Conservation (phyloP, 139 green algal genomes). For the Deuterostichococcus epilithicus region DNA sequence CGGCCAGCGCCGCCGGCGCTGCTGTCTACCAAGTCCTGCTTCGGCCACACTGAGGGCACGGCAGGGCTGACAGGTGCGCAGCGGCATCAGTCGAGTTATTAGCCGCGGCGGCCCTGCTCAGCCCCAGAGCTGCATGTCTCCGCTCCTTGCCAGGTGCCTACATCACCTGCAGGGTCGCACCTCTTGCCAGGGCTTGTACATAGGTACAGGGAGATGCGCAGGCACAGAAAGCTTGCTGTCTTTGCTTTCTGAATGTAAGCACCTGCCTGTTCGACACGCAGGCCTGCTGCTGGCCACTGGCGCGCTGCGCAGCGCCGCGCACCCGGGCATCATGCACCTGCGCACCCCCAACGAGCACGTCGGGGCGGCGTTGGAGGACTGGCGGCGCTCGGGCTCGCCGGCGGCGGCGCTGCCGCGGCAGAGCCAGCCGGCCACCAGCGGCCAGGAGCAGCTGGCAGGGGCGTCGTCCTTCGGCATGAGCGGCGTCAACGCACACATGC, state of each 20-base stretch:
- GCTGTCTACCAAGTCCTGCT: constrained; percentile 40
- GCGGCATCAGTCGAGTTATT: too few relatives aligned
- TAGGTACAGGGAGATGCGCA: not conserved
- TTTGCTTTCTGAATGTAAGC: too few relatives aligned
- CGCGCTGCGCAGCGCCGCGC: not conserved
- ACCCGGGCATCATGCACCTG: constrained; percentile 54
- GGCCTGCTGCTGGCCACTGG: constrained; percentile 52
- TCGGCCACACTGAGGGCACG: constrained; percentile 55
- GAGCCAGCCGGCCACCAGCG: not conserved
- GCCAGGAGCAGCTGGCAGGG: not conserved
- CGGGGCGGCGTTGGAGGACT: constrained; percentile 21
- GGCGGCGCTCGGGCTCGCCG: not conserved
- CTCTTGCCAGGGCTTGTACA: not conserved
- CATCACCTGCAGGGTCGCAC: constrained; percentile 16
- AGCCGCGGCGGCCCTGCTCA: too few relatives aligned
- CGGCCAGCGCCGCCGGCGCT: constrained; percentile 10
- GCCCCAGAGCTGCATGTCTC: too few relatives aligned
- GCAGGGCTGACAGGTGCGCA: constrained; percentile 21
- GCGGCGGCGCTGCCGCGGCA: constrained; percentile 33
- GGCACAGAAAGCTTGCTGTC: not conserved
- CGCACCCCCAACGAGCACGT: constrained; percentile 61
- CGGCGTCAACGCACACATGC: constrained; percentile 38
- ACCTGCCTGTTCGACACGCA: constrained; percentile 56
- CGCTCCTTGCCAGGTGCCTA: too few relatives aligned
- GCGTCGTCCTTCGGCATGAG: constrained; percentile 16